Evolutionary conservation across 1,284 basidiomycete genomes (phyloP), one percentile per base, ranked within the genome.

Genomic region (Marasmius fiardii): DNA sequence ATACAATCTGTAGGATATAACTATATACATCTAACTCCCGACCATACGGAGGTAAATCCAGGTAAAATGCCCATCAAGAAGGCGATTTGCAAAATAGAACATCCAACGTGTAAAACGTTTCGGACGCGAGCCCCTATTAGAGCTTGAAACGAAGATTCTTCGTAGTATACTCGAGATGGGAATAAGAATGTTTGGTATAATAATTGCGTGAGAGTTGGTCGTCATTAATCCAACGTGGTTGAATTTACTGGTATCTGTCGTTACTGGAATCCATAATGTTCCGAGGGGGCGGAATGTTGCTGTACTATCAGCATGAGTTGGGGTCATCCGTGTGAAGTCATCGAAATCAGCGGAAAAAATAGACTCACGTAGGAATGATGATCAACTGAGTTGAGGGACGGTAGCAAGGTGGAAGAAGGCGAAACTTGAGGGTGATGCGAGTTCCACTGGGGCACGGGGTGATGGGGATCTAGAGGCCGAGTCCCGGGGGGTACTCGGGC

Each of bases 331-430:
- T 45, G 45, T 54, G 26, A 60, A 14, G 5, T n/a, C n/a, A 4
- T 12, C 14, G 8, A 31, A 26, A 8, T 16, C 16, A 49, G 26
- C 24, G 10, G 16, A 49, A 31, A 53, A 34, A 56, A n/a, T n/a
- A n/a, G n/a, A 71, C 83, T 74, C 66, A 88, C 85, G 68, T 80
- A 88, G 51, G 85, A 70, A 53, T 87, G 47, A 20, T 33, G 47
- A 14, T 49, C 47, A 26, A 49, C 47, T 18, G 47, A 31, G 18
- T 26, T 49, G 16, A 49, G 18, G 23, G 47, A 31, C 82, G 63
- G 85, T 74, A 47, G 76, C 71, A 61, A 33, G 34, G 18, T 34
- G 16, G 23, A 53, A 53, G 39, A 53, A 23, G 44, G 82, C 75
- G 53, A 79, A 61, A 33, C 77, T 71, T 34, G 73, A 64, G 34